phyloP scores from a whole-genome alignment of 75 land plant species.

The Pinus taeda region DNA sequence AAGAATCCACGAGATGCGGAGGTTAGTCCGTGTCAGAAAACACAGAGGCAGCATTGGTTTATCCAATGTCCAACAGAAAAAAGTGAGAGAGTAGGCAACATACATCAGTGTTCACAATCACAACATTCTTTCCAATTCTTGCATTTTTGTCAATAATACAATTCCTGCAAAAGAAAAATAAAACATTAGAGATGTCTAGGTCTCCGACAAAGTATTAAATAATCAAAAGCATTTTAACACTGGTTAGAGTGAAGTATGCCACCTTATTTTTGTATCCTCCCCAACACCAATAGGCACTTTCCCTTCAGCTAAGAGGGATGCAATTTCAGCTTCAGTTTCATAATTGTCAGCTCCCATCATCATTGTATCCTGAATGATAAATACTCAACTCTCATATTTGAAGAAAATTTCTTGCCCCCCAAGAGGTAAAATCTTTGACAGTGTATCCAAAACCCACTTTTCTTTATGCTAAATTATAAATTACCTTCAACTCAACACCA shows the following conservation, averaged over 20 bases:
- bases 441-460: background rate
- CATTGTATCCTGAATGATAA: slow-evolving; percentile 60
- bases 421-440: background rate
- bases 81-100: background rate
- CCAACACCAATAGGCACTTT: slow-evolving; percentile 93
- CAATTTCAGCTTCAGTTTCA: slow-evolving; percentile 81
- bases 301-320: slow-evolving; percentile 69
- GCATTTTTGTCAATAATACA: slow-evolving; percentile 60
- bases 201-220: background rate
- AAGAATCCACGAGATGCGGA: too few species aligned
- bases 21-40: too few species aligned
- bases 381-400: background rate
- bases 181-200: background rate
- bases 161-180: slow-evolving; percentile 23
- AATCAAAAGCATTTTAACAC: background rate
- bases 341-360: slow-evolving; percentile 95
- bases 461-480: background rate
- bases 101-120: slow-evolving; percentile 46
- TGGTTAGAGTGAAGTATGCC: background rate
- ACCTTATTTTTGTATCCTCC: slow-evolving; percentile 84
- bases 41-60: too few species aligned
- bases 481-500: slow-evolving; percentile 67
- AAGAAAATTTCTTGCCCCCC: too few species aligned
- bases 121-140: slow-evolving; percentile 42
- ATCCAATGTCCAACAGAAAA: too few species aligned